These are phyloP conservation scores for Trypanosoma mega DNA, from an alignment of 208 protist species.

Conservation along the genomic window DNA sequence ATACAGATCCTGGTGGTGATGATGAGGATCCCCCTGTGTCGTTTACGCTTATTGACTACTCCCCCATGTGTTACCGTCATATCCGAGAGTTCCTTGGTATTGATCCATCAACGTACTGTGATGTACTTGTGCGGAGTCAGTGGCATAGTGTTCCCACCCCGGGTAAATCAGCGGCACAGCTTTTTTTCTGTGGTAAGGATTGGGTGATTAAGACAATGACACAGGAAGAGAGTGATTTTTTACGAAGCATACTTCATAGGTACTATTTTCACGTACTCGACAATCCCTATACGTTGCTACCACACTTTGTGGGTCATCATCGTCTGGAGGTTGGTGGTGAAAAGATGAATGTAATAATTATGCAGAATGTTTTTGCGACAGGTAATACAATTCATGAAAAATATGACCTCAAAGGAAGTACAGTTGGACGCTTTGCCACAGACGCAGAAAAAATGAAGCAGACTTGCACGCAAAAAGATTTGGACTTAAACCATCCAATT, in stretches of 20 bases:
- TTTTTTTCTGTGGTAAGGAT: conserved; percentile 92
- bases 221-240: conserved; percentile 79
- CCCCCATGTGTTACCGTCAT: conserved; percentile 91
- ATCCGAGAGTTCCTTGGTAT: conserved; percentile 87
- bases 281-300: conserved; percentile 88
- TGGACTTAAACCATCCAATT: conserved; percentile 84
- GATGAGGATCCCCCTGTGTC: conserved; percentile 32
- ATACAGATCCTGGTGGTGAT: conserved; percentile 33
- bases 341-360: conserved; percentile 88
- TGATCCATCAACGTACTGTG: conserved; percentile 66
- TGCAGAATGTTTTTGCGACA: conserved; percentile 95
- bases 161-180: conserved; percentile 84
- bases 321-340: conserved; percentile 58
- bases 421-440: conserved; percentile 85
- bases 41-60: conserved; percentile 88
- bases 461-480: conserved; percentile 91
- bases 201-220: conserved; percentile 95
- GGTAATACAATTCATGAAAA: conserved; percentile 88
- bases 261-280: conserved; percentile 92
- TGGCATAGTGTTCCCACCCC: conserved; percentile 90
- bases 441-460: conserved; percentile 75
- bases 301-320: conserved; percentile 91
- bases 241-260: conserved; percentile 85
- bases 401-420: conserved; percentile 95
- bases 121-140: conserved; percentile 65